Evolutionary conservation across 2,329 filamentous ascomycete genomes (phyloP).

Genomic region (Nemania sp.): DNA sequence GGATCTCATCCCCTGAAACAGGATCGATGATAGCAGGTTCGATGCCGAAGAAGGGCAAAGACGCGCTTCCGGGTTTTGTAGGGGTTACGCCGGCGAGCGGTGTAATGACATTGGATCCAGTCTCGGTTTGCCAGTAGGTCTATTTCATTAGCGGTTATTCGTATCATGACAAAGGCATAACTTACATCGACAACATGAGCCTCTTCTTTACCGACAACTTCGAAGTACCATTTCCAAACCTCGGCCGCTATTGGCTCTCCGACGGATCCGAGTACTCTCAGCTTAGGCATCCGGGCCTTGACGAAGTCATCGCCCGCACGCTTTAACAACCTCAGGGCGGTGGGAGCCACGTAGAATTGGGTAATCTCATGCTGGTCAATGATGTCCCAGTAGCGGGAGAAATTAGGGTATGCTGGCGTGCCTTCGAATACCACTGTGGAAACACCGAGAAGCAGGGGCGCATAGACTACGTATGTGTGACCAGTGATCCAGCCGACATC

Average conservation of each 20-base stretch:
- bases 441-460: conserved; percentile 90
- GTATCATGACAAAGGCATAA: conserved; percentile 44
- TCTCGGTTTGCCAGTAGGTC: conserved; percentile 99
- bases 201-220: conserved; percentile 92
- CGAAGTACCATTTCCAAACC: conserved; percentile 99
- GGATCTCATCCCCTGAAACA: conserved; percentile 90
- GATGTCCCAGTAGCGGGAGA: conserved; percentile 98
- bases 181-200: conserved; percentile 94
- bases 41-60: conserved; percentile 97
- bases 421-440: conserved; percentile 98
- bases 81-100: conserved; percentile 93
- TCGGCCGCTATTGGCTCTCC: conserved; percentile 98
- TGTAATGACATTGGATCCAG: conserved; percentile 94
- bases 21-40: conserved; percentile 98
- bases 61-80: conserved; percentile 96
- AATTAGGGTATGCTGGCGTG: conserved; percentile 96
- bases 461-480: conserved; percentile 98
- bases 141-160: conserved; percentile 54
- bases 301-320: conserved; percentile 94
- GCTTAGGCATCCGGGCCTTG: conserved; percentile 86
- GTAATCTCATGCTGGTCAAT: conserved; percentile 95
- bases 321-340: conserved; percentile 91
- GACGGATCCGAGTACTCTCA: conserved; percentile 92
- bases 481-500: conserved; percentile 99
- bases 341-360: conserved; percentile 98